A percentile compares a stretch with the other conserved stretches of the same genome.
phyloP scores from a whole-genome alignment of 2,329 filamentous ascomycete species.

The Elsinoe perseae region DNA sequence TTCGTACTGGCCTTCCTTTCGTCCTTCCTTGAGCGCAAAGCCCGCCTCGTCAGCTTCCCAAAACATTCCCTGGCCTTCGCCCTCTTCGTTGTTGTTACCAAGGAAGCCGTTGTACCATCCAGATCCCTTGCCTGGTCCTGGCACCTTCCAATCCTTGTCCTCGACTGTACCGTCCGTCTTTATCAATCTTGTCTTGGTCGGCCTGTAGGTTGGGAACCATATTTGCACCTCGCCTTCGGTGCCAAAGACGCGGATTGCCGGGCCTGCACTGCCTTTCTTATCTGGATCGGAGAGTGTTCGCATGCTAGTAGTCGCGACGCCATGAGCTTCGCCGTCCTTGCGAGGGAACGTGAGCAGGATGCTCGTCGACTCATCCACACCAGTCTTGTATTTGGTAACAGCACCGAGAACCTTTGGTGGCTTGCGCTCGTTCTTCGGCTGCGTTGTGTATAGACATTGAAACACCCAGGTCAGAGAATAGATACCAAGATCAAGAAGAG shows the following conservation, averaged over 20 bases:
- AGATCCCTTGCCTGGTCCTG: slow-evolving; percentile 40
- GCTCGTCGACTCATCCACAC: slow-evolving; percentile 69
- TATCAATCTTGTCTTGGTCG: slow-evolving; percentile 39
- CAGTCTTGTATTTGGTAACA: slow-evolving; percentile 67
- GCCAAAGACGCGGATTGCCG: slow-evolving; percentile 72
- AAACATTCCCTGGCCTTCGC: slow-evolving; percentile 73
- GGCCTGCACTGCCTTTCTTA: slow-evolving; percentile 50
- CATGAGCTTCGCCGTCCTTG: slow-evolving; percentile 52
- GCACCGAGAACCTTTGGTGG: slow-evolving; percentile 58
- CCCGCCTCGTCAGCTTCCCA: slow-evolving; percentile 79
- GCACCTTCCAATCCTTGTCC: slow-evolving; percentile 39
- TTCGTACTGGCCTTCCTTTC: slow-evolving; percentile 63
- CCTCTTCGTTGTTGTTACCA: slow-evolving; percentile 40
- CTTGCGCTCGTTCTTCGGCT: slow-evolving; percentile 56
- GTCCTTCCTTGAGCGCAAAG: slow-evolving; percentile 65
- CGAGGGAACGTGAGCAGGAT: slow-evolving; percentile 69
- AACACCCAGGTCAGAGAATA: slow-evolving; percentile 88
- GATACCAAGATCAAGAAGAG: slow-evolving; percentile 75
- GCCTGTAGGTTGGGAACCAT: slow-evolving; percentile 61
- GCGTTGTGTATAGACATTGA: slow-evolving; percentile 77
- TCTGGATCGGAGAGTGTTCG: slow-evolving; percentile 57
- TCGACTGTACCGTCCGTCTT: slow-evolving; percentile 40
- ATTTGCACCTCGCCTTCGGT: slow-evolving; percentile 77
- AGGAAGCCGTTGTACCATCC: slow-evolving; percentile 44
- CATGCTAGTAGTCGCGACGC: slow-evolving; percentile 55